phyloP scores from a whole-genome alignment of 148 eudicot species.

The Rhododendron ferrugineum region DNA sequence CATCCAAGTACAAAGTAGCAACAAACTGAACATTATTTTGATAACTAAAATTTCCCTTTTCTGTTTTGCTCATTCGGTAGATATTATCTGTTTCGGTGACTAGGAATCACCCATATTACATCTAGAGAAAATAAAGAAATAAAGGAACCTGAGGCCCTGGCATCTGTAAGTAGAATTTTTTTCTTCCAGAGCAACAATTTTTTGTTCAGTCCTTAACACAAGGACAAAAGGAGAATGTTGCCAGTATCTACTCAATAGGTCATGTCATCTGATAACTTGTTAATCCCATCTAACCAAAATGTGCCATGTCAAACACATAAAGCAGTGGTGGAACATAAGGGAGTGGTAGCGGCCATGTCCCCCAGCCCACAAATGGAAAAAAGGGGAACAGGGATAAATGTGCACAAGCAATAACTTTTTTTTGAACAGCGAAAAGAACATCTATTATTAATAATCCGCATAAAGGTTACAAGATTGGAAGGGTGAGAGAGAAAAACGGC shows the following conservation, averaged over 20 bases:
- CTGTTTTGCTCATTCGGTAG: neutral
- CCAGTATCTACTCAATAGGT: neutral
- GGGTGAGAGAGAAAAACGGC: no score
- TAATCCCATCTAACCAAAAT: neutral
- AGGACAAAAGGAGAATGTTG: neutral
- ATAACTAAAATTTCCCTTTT: neutral
- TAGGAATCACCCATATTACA: neutral
- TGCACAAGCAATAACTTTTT: no score
- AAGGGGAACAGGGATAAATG: neutral
- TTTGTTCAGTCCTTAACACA: neutral
- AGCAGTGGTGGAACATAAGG: neutral
- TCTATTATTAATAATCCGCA: no score
- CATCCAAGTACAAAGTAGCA: neutral
- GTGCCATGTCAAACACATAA: neutral
- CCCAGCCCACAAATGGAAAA: neutral
- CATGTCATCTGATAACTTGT: neutral
- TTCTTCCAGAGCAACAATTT: neutral
- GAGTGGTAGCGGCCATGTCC: neutral
- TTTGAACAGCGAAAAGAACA: no score
- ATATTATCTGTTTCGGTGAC: neutral
- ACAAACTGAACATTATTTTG: neutral
- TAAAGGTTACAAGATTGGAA: no score
- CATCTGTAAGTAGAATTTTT: neutral
- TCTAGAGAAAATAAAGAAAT: neutral
- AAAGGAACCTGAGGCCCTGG: neutral